A percentile compares a stretch with the other conserved stretches of the same genome.
Evolutionary conservation across 2,329 filamentous ascomycete genomes (phyloP).

Genomic region (Nemania sp.): DNA sequence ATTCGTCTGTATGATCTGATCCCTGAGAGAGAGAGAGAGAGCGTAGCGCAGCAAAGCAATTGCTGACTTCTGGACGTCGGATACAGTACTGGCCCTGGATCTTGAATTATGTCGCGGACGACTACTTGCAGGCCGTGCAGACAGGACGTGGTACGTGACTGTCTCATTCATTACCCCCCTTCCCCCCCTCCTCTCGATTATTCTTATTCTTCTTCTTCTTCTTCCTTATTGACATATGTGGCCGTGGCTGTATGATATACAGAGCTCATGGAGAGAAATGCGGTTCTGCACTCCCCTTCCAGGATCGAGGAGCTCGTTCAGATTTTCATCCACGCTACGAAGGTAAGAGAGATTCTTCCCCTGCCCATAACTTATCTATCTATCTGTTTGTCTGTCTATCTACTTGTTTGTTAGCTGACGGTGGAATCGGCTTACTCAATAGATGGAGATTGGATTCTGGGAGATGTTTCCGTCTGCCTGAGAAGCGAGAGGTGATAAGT

Average conservation of each 20-base stretch:
- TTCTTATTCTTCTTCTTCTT: not conserved
- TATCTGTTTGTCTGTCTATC: not conserved
- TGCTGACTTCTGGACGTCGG: slow-evolving; percentile 2
- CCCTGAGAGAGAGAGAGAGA: too few species aligned
- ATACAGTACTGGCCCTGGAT: slow-evolving; percentile 83
- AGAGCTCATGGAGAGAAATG: slow-evolving; percentile 78
- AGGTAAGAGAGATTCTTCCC: slow-evolving; percentile 55
- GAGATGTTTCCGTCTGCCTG: slow-evolving; percentile 52
- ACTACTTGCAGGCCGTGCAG: slow-evolving; percentile 74
- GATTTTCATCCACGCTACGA: slow-evolving; percentile 87
- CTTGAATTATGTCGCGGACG: slow-evolving; percentile 80
- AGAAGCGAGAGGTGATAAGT: too few species aligned
- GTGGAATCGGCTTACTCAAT: slow-evolving; percentile 23
- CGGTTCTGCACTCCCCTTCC: slow-evolving; percentile 70
- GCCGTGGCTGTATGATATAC: not conserved
- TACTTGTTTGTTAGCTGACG: not conserved
- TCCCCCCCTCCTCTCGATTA: not conserved
- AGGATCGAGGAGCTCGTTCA: slow-evolving; percentile 80
- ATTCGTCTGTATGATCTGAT: too few species aligned
- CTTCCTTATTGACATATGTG: not conserved
- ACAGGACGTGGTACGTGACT: slow-evolving; percentile 67
- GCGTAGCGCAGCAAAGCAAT: too few species aligned
- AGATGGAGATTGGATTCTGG: slow-evolving; percentile 62
- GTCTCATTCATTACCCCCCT: not conserved
- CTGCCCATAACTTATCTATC: too few species aligned